These are phyloP conservation scores for Colletotrichum sp. DNA, from an alignment of 2,329 filamentous ascomycete genomes.

Conservation along the genomic window DNA sequence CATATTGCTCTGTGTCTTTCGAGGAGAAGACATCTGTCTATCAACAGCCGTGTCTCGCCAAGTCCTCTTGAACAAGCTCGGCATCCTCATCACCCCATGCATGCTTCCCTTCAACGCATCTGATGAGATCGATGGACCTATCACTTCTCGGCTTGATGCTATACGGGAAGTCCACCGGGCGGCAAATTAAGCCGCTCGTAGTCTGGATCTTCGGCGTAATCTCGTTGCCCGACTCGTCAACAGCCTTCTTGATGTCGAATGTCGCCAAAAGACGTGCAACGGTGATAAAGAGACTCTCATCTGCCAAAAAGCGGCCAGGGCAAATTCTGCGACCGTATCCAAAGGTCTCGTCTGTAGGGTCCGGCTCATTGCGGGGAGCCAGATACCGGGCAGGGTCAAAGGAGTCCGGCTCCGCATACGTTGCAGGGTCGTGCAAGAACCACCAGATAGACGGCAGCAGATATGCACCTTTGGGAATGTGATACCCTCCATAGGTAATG, in stretches of 20 bases:
- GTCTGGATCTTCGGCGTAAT: not conserved
- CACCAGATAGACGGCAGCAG: not conserved
- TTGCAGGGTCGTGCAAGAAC: not conserved
- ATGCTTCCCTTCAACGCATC: not conserved
- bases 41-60: not conserved
- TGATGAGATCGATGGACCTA: not conserved
- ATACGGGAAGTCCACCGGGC: not conserved
- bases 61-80: not conserved
- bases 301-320: not conserved
- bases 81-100: not conserved
- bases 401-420: not conserved
- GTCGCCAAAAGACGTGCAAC: not conserved
- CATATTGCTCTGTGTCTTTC: accelerated
- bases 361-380: not conserved
- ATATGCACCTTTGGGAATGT: not conserved
- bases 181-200: not conserved
- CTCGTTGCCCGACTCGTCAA: not conserved
- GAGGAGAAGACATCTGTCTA: not conserved
- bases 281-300: not conserved
- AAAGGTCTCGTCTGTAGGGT: not conserved
- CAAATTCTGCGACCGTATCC: not conserved
- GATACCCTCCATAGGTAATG: not conserved
- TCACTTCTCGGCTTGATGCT: not conserved
- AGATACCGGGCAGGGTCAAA: not conserved
- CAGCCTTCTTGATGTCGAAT: not conserved